A percentile compares a stretch with the other conserved stretches of the same genome.
phyloP scores from a whole-genome alignment of 768 basidiomycete genomes.

The Steccherinum ochraceum region DNA sequence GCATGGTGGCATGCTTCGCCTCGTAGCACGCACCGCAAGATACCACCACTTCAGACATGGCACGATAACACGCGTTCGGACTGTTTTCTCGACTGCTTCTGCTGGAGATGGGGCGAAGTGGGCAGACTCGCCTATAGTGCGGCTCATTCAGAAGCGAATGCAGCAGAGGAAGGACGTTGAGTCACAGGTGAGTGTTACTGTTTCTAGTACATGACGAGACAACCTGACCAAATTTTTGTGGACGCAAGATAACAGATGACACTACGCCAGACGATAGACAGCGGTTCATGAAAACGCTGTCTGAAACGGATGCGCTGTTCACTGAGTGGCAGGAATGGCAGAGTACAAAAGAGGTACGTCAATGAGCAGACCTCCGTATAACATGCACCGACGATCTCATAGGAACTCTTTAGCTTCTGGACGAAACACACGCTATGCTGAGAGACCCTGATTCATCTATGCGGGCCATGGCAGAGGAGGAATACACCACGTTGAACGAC shows the following conservation, averaged over 20 bases:
- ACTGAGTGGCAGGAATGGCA: constrained; percentile 64
- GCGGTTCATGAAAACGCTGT: constrained; percentile 49
- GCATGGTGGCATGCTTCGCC: background rate
- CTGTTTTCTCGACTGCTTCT: no score
- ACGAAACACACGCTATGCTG: constrained; percentile 57
- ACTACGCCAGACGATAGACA: constrained; percentile 54
- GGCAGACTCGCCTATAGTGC: constrained; percentile 18
- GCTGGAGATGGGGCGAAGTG: no score
- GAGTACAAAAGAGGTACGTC: constrained; percentile 48
- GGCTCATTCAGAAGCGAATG: constrained; percentile 16
- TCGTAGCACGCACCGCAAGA: background rate
- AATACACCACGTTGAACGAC: constrained; percentile 42
- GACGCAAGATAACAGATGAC: constrained; percentile 42
- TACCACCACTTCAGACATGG: background rate
- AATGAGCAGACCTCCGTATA: background rate
- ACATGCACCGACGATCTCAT: background rate
- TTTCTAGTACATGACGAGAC: background rate
- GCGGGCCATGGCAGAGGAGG: constrained; percentile 66
- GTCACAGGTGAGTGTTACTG: constrained; percentile 12
- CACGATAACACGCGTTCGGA: background rate
- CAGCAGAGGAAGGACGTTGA: constrained; percentile 17
- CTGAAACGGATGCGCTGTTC: constrained; percentile 63
- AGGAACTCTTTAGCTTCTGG: constrained; percentile 48
- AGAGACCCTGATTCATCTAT: constrained; percentile 71
- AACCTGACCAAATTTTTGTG: background rate